These are phyloP conservation scores for Lentinula lateritia DNA, from an alignment of 768 basidiomycete genomes.

Conservation along the genomic window DNA sequence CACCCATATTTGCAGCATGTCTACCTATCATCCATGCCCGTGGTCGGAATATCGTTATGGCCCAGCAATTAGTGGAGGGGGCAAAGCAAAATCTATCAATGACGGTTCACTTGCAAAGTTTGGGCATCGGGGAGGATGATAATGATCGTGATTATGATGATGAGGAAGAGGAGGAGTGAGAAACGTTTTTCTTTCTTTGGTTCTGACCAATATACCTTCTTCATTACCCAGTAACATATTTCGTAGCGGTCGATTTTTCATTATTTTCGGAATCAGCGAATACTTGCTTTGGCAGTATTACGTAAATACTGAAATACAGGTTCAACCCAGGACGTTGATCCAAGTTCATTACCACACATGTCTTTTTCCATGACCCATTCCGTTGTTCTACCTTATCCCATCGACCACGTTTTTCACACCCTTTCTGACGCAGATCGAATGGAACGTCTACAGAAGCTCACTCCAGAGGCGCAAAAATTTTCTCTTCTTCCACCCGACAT, in stretches of 20 bases:
- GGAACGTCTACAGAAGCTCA: not conserved
- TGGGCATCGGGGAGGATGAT: slow-evolving; percentile 25
- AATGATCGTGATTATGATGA: slow-evolving; percentile 1
- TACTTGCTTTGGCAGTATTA: no score
- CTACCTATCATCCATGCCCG: slow-evolving; percentile 43
- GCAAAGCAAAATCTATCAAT: slow-evolving; percentile 46
- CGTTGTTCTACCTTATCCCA: not conserved
- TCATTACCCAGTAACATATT: no score
- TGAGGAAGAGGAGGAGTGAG: not conserved
- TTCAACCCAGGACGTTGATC: no score
- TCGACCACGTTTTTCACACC: not conserved
- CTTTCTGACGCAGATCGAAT: not conserved
- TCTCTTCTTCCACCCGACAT: not conserved
- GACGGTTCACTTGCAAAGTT: slow-evolving; percentile 40
- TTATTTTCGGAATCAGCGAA: no score
- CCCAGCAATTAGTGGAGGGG: slow-evolving; percentile 43
- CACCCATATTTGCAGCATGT: slow-evolving; percentile 38
- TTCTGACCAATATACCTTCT: no score
- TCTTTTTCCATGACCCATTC: not conserved
- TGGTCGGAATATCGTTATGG: slow-evolving; percentile 39
- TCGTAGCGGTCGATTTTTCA: no score
- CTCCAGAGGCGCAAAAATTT: not conserved
- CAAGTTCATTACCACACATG: not conserved
- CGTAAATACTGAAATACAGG: no score
- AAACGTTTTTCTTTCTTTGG: no score